Evolutionary conservation across 1,284 basidiomycete species (phyloP).

Genomic region (Cryptococcus amylolentus): DNA sequence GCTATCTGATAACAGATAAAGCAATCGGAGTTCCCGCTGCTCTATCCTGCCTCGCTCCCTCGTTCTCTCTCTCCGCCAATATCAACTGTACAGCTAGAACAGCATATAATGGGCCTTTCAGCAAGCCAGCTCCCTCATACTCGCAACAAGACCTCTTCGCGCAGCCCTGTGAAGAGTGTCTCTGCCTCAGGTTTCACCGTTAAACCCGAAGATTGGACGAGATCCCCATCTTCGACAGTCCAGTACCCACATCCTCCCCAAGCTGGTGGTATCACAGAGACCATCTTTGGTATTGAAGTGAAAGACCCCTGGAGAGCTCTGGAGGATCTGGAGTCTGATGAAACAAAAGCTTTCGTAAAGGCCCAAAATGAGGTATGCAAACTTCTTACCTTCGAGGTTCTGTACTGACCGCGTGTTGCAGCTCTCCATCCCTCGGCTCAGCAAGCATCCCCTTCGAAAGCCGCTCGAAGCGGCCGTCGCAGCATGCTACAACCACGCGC

Average conservation of each 20-base stretch:
- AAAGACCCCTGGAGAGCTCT: slow-evolving; percentile 14
- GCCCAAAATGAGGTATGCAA: slow-evolving; percentile 16
- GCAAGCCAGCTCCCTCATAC: not conserved
- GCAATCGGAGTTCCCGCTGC: too few species aligned
- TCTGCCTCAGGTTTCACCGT: not conserved
- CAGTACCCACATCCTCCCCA: slow-evolving; percentile 11
- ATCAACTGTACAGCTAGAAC: too few species aligned
- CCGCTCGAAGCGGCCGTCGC: slow-evolving; percentile 16
- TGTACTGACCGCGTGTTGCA: not conserved
- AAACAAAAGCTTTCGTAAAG: slow-evolving; percentile 7
- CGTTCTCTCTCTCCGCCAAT: too few species aligned
- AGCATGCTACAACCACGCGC: slow-evolving; percentile 10
- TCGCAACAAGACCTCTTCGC: not conserved
- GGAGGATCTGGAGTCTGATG: slow-evolving; percentile 11
- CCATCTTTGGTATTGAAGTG: slow-evolving; percentile 8
- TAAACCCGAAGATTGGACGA: not conserved
- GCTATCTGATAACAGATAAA: too few species aligned
- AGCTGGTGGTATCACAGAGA: slow-evolving; percentile 9
- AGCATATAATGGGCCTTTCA: not conserved
- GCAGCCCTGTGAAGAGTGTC: not conserved
- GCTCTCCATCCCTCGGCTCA: slow-evolving; percentile 15
- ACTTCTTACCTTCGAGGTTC: too few species aligned
- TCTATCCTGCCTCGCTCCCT: too few species aligned
- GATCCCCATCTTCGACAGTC: not conserved
- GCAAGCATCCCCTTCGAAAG: slow-evolving; percentile 7